A percentile compares a stretch with the other conserved stretches of the same genome.
Evolutionary conservation across 495 filamentous ascomycete species (phyloP).

Genomic region (Neurospora sp.): DNA sequence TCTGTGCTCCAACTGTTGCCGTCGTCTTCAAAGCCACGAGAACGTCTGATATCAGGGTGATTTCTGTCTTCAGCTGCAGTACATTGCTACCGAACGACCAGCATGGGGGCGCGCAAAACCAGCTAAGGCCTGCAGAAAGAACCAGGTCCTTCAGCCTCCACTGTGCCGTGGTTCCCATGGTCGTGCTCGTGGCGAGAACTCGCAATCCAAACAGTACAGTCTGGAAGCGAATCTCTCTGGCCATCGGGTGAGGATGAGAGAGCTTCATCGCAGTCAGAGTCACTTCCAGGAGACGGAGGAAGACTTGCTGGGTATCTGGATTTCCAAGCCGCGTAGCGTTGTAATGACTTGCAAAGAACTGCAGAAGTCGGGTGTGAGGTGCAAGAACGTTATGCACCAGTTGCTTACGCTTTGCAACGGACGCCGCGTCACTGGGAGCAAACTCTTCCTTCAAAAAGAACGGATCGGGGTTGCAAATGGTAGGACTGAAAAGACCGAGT

Average conservation of each 20-base stretch:
- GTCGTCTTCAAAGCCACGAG: conserved; percentile 48
- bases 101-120: conserved; percentile 74
- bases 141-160: conserved; percentile 82
- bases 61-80: conserved; percentile 86
- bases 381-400: conserved; percentile 66
- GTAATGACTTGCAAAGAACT: conserved; percentile 89
- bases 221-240: conserved; percentile 84
- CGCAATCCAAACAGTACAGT: conserved; percentile 71
- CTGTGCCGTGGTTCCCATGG: conserved; percentile 45
- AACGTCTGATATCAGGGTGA: conserved; percentile 71
- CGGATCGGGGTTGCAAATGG: conserved; percentile 72
- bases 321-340: conserved; percentile 77
- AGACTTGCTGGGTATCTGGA: conserved; percentile 66
- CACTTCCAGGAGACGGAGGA: conserved; percentile 64
- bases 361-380: conserved; percentile 75
- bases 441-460: conserved; percentile 89
- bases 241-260: conserved; percentile 70
- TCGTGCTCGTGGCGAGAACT: conserved; percentile 59
- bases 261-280: conserved; percentile 62
- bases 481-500: conserved; percentile 70
- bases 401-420: conserved; percentile 65
- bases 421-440: conserved; percentile 73
- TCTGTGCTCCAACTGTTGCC: conserved; percentile 44
- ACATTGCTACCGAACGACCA: conserved; percentile 97
- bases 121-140: conserved; percentile 71